These are phyloP conservation scores for Aspergillus haitiensis DNA, from an alignment of 495 filamentous ascomycete genomes.

Conservation along the genomic window DNA sequence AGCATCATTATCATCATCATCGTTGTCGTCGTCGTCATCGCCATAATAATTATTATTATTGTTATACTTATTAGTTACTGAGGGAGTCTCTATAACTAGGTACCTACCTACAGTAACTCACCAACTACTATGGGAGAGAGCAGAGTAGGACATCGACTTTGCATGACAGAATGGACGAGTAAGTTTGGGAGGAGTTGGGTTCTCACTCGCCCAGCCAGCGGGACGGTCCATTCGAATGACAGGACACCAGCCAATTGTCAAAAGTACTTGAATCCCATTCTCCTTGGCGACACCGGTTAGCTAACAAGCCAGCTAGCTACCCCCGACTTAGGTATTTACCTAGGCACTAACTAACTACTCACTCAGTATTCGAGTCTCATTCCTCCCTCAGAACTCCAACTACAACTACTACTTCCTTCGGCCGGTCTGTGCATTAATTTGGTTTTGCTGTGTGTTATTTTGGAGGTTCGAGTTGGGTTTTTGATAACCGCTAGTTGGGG, in stretches of 20 bases:
- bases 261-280: neutral
- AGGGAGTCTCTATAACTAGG: too few species aligned
- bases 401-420: constrained; percentile 3
- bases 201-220: constrained; percentile 1
- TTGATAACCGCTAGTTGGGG: neutral
- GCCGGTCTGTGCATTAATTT: constrained; percentile 5
- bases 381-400: neutral
- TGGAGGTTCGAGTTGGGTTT: neutral
- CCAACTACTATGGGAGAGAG: too few species aligned
- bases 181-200: neutral
- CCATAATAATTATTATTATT: too few species aligned
- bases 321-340: neutral
- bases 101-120: too few species aligned
- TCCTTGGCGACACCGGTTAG: constrained; percentile 1
- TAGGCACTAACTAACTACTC: neutral
- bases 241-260: constrained; percentile 1
- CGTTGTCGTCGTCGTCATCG: too few species aligned
- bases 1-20: too few species aligned
- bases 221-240: constrained; percentile 19
- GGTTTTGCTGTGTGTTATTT: neutral
- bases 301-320: neutral
- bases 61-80: too few species aligned
- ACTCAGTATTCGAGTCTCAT: neutral
- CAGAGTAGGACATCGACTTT: neutral
- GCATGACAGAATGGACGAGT: neutral